A percentile compares a stretch with the other conserved stretches of the same genome.
Evolutionary conservation across 2,329 filamentous ascomycete species (phyloP).

Genomic region (Cadophora sp.): DNA sequence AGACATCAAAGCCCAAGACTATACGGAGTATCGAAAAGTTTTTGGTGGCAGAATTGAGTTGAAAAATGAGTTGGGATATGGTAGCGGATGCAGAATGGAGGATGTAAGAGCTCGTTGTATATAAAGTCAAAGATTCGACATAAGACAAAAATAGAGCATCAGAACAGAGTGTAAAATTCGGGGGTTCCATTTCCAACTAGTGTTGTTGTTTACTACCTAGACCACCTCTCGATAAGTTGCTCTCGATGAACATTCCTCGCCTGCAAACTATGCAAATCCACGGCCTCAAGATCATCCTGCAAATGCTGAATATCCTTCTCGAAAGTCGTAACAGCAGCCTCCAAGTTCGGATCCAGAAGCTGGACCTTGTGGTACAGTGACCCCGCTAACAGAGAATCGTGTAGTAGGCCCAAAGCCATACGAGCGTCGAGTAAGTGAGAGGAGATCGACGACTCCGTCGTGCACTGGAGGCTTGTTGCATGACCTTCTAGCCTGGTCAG

Average conservation of each 20-base stretch:
- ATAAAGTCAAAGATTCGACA: not conserved
- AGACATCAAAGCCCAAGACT: constrained; percentile 47
- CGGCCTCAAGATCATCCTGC: constrained; percentile 46
- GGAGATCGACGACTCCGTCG: constrained; percentile 54
- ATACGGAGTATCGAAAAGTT: constrained; percentile 35
- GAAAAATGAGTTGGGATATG: not conserved
- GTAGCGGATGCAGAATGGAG: too few species aligned
- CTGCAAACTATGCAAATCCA: constrained; percentile 47
- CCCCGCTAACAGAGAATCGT: constrained; percentile 61
- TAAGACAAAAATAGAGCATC: not conserved
- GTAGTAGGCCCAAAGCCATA: constrained; percentile 56
- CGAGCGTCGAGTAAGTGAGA: constrained; percentile 56
- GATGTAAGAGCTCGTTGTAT: not conserved
- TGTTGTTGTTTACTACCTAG: constrained; percentile 17
- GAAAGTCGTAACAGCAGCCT: constrained; percentile 53
- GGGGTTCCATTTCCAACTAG: too few species aligned
- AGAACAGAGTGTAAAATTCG: too few species aligned
- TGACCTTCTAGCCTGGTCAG: constrained; percentile 53
- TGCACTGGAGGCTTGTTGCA: constrained; percentile 54
- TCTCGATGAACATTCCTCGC: constrained; percentile 56
- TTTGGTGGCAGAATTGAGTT: constrained; percentile 26
- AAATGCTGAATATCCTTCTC: constrained; percentile 49
- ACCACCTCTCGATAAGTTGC: constrained; percentile 56
- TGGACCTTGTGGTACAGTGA: constrained; percentile 56
- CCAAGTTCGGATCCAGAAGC: constrained; percentile 60